Evolutionary conservation across 2,329 filamentous ascomycete genomes (phyloP), one percentile per base, ranked within the genome.

Genomic region (Paecilomyces variotii): DNA sequence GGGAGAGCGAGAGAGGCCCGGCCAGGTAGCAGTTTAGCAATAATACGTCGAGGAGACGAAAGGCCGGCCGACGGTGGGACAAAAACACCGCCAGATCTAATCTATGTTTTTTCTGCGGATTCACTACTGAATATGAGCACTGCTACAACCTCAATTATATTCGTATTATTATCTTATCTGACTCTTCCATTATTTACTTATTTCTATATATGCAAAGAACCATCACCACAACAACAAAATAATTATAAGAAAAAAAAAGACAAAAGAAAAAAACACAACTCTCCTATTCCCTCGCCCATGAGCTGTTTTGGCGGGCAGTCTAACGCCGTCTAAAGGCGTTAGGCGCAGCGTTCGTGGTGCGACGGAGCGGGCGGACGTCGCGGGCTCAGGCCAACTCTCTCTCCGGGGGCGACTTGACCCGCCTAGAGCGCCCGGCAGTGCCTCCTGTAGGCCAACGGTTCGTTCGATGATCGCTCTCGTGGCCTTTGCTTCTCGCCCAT

Each of bases 31-130:
- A 32, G 30, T 32, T 10, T 19, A 19, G 30, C 30, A 10, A 32
- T 25, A 32, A 27, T 54, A 54, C 53, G 53, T 54, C 53, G 53
- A 54, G 53, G 11, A 54, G 53, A 54, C 53, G 53, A 54, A 12
- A 54, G 53, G 26, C 30, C 53, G 27, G 53, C 53, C 56, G 57
- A 14, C 58, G 54, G 53, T 52, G 50, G 50, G 50, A 28, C 25
- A 14, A 26, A 14, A 26, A 12, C 50, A 25, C 19, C 25, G 50
- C 25, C 50, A 28, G 12, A 26, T 52, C 50, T 24, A 28, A 25
- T 10, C 24, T 10, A 7, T n/a, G 14, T 45, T 45, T 4, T 7
- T n/a, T 19, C n/a, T 45, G n/a, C 14, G 39, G 30, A 32, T 32
- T 32, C 30, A 32, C 30, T 32, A 10, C 7, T 7, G 5, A 2